Evolutionary conservation across 2,329 filamentous ascomycete genomes (phyloP).

Genomic region (Colletotrichum tropicicola): DNA sequence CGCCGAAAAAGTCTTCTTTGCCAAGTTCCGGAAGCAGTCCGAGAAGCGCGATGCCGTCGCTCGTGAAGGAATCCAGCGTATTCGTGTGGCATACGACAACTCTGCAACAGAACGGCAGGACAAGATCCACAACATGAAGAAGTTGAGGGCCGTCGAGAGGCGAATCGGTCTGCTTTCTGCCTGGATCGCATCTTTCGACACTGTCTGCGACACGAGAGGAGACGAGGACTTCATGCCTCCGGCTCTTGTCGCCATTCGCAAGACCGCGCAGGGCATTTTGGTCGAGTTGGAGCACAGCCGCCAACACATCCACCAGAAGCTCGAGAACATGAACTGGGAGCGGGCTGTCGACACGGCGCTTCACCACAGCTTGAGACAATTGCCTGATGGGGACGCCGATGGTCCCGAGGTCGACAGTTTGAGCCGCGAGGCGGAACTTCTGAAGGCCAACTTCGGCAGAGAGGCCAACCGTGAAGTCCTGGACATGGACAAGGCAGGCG

Average conservation of each 20-base stretch:
- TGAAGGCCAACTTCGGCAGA: constrained; percentile 83
- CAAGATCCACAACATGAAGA: constrained; percentile 81
- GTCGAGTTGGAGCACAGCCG: constrained; percentile 89
- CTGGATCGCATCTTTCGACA: constrained; percentile 93
- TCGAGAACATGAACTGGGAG: constrained; percentile 87
- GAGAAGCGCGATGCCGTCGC: constrained; percentile 83
- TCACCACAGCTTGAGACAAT: constrained; percentile 82
- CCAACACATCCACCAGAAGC: constrained; percentile 87
- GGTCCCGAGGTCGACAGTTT: constrained; percentile 76
- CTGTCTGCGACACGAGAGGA: constrained; percentile 77
- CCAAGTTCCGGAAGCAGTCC: constrained; percentile 89
- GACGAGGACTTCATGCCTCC: constrained; percentile 74
- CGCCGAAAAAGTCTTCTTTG: constrained; percentile 80
- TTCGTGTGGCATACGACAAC: constrained; percentile 86
- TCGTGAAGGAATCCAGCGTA: constrained; percentile 80
- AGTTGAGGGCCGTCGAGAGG: constrained; percentile 82
- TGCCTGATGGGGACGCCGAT: constrained; percentile 75
- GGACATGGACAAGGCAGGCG: constrained; percentile 85
- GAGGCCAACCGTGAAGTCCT: constrained; percentile 81
- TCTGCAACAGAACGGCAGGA: constrained; percentile 81
- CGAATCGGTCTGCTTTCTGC: constrained; percentile 86
- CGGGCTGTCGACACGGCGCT: constrained; percentile 87
- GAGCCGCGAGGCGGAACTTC: constrained; percentile 82
- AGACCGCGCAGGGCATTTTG: constrained; percentile 88
- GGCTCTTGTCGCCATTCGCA: constrained; percentile 79